Base-by-base conservation (phyloP, 202 grass and related monocot species). In the Panicum hallii region DNA sequence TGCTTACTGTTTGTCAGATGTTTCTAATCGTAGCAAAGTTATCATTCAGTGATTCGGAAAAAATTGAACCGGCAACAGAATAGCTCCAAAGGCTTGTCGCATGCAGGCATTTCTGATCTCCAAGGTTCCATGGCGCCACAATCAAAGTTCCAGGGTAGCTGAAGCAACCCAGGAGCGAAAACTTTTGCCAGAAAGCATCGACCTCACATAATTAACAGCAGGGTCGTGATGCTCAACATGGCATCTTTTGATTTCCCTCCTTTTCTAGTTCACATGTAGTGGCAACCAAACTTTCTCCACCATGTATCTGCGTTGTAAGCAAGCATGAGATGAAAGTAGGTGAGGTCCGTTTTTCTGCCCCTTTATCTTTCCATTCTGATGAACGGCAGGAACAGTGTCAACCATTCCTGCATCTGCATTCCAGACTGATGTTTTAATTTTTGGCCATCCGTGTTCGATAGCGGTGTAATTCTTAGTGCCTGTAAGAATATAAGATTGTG, bases 401-500 rank as follows among this genome's bases (percentile, higher is more conserved):
- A 30, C 17, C 84, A 57, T 80, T 80, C 78, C 34, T 75, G 45
- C 86, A 42, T 68, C 28, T 69, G 50, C 28, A 56, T 67, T 60
- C 13, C 49, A 77, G 41, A 48, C 46, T 65, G 69, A 70, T 62
- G 47, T 70, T 74, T 88, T 63, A 5, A 3, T 91, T 77, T 77
- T 52, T 75, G 32, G 15, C 62, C 34, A 22, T 72, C 23, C 23
- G 17, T 83, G 42, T 43, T 72, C 70, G 47, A 49, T 91, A 85
- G 89, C 8, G 6, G 40, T 56, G 63, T 88, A 81, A 81, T 34
- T 64, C 40, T 36, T 73, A 77, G 80, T 58, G 81, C 36, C 12
- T 87, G 89, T 91, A 82, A 73, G 70, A 80, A 64, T 81, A 81
- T 75, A 75, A 82, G 58, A 76, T 63, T 88, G 70, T 91, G 72